phyloP scores from a whole-genome alignment of 2,329 filamentous ascomycete species.

The Cytospora piceae region DNA sequence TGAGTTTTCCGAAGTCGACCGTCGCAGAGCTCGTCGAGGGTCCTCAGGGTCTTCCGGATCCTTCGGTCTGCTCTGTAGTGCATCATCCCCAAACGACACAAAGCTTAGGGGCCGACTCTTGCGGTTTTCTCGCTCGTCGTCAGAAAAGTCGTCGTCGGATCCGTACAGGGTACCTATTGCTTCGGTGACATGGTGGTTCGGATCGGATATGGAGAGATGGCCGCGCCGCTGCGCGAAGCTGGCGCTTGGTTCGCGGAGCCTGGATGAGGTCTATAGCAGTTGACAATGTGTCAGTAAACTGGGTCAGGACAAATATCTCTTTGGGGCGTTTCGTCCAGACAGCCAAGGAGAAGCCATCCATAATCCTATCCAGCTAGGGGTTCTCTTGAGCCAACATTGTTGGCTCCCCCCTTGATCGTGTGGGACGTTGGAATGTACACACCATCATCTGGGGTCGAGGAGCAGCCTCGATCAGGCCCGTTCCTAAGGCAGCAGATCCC shows the following conservation, averaged over 20 bases:
- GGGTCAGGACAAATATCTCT: slow-evolving; percentile 14
- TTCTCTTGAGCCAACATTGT: slow-evolving; percentile 4
- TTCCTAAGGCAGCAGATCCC: slow-evolving; percentile 34
- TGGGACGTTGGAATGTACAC: slow-evolving; percentile 43
- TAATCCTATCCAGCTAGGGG: neutral
- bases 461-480: slow-evolving; percentile 42
- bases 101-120: slow-evolving; percentile 73
- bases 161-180: slow-evolving; percentile 91
- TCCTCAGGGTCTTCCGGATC: slow-evolving; percentile 39
- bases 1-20: slow-evolving; percentile 52
- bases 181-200: slow-evolving; percentile 92
- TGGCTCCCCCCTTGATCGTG: neutral
- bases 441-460: slow-evolving; percentile 54
- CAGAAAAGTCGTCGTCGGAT: slow-evolving; percentile 67
- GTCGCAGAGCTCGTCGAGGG: slow-evolving; percentile 45
- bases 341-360: neutral
- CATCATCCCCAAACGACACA: slow-evolving; percentile 62
- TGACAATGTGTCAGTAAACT: slow-evolving; percentile 24
- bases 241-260: slow-evolving; percentile 59
- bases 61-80: slow-evolving; percentile 45
- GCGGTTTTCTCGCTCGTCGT: slow-evolving; percentile 49
- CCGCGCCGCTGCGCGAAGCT: slow-evolving; percentile 63
- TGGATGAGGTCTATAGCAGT: slow-evolving; percentile 57
- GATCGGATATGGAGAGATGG: slow-evolving; percentile 76
- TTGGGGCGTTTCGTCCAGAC: neutral